Evolutionary conservation across 495 filamentous ascomycete genomes (phyloP), one percentile per base, ranked within the genome.

Genomic region (Cercophora samala): DNA sequence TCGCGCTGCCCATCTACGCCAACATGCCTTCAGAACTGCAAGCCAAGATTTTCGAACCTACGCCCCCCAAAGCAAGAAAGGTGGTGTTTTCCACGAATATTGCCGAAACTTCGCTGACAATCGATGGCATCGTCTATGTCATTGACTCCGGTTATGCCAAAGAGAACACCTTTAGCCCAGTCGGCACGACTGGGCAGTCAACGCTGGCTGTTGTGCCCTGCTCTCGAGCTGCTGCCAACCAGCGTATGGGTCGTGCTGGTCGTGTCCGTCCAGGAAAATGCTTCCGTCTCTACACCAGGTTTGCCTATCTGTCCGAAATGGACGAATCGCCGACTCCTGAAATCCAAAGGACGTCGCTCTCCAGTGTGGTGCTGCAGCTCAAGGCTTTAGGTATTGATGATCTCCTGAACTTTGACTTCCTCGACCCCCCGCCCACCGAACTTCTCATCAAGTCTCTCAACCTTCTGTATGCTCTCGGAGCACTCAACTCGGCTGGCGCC

Each of bases 331-430:
- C 96, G 0, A 94, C 90, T 0, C 96, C 96, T 0, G 95, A 99
- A 74, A 99, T 99, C 66, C 93, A 96, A 74, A 86, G 95, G 11
- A 93, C 91, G 0, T 96, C 96, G 66, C 82, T 99, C 17, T 95
- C 89, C 70, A 83, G 87, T 32, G 88, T 96, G 2, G 92, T 97
- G 15, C 81, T 99, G 19, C 85, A 93, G 70, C 81, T 99, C 11
- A 97, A 97, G 74, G 90, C 90, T 1, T 84, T 98, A 17, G 96
- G 96, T 15, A 96, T 99, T 73, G 93, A 97, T 73, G 90, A 98
- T 69, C 86, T 99, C 0, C 85, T 99, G 13, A 89, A 93, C 53
- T 99, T 99, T 70, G 95, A 99, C 72, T 98, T 97, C 75, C 93
- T 98, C 87, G 95, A 98, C 72, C 89, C 94, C 0, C 95, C 95